Evolutionary conservation across 1,139 yeast species (phyloP).

Genomic region (Kluyveromyces sp.): DNA sequence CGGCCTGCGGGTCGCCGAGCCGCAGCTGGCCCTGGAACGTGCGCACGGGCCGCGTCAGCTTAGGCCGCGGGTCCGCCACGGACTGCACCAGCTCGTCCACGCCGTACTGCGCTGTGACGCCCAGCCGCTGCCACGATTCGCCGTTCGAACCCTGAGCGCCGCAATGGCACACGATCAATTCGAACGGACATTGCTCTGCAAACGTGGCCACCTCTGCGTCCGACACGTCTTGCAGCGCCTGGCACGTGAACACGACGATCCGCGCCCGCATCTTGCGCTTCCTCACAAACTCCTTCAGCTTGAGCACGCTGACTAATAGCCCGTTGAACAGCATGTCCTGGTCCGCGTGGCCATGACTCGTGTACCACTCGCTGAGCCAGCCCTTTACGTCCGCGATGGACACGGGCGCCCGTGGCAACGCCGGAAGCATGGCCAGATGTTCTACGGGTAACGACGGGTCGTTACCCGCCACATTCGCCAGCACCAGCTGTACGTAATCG

Average conservation of each 20-base stretch:
- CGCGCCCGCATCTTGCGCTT: slow-evolving; percentile 33
- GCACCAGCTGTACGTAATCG: slow-evolving; percentile 26
- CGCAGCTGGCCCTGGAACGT: slow-evolving; percentile 36
- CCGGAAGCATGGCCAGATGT: slow-evolving; percentile 5
- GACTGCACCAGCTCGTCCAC: slow-evolving; percentile 18
- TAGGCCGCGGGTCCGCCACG: slow-evolving; percentile 17
- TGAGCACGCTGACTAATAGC: not conserved
- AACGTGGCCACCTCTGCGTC: slow-evolving; percentile 24
- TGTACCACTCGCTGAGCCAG: slow-evolving; percentile 1
- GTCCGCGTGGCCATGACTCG: slow-evolving; percentile 28
- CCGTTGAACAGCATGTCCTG: slow-evolving; percentile 4
- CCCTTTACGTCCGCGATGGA: slow-evolving; percentile 2
- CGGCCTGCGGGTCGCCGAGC: slow-evolving; percentile 33
- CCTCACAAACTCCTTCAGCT: slow-evolving; percentile 25
- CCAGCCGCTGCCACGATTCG: slow-evolving; percentile 14
- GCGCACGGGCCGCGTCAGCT: slow-evolving; percentile 33
- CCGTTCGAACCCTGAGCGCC: not conserved
- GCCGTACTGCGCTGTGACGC: slow-evolving; percentile 19
- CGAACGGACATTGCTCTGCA: slow-evolving; percentile 10
- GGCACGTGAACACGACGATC: slow-evolving; percentile 43
- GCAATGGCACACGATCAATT: slow-evolving; percentile 20
- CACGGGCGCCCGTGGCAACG: slow-evolving; percentile 3
- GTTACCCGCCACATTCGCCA: slow-evolving; percentile 28
- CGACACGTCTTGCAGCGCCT: slow-evolving; percentile 34
- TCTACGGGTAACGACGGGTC: slow-evolving; percentile 14